Evolutionary conservation across 768 basidiomycete species (phyloP), one percentile per base, ranked within the genome.

Genomic region (Psilocybe tampanensis): DNA sequence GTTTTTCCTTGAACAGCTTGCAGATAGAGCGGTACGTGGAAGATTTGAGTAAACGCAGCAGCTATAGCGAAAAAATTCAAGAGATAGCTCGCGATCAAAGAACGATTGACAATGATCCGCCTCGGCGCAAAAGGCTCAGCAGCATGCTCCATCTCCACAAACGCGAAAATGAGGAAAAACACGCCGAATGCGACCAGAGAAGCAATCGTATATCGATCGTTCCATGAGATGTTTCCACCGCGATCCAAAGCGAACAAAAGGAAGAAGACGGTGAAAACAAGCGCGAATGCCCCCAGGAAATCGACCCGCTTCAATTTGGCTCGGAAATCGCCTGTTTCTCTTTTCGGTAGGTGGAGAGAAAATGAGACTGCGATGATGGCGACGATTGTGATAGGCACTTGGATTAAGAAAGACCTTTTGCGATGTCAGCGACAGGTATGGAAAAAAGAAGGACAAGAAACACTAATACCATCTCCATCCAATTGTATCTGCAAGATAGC

Each of bases 271-370:
- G 83, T 70, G n/a, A 79, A 52, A 21, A 88, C 77, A 43, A 89
- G 81, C 6, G 78, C 72, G 42, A 79, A 39, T 1, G 86, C 84
- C 17, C 88, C 88, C 3, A 71, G 70, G 60, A 87, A 87, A 70
- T 90, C 88, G 55, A 90, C 74, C 17, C 86, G 79, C 55, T 76
- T 79, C 51, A 89, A 69, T 57, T 86, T 88, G 6, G 70, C 72
- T 12, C 64, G 65, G 61, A 87, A 75, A 61, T 82, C 72, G 2
- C 74, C 70, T 0, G 65, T 64, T 11, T 76, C 70, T 1, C 60
- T 62, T 55, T 72, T 71, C 0, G 86, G 86, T 13, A 87, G 76
- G 53, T 79, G 75, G n/a, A 89, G 79, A 11, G 80, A 74, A 36
- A 85, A 54, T 4, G 73, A 70, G n/a, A 88, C 85, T 13, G 81